Evolutionary conservation across 495 filamentous ascomycete species (phyloP).

Genomic region (Neurospora sp.): DNA sequence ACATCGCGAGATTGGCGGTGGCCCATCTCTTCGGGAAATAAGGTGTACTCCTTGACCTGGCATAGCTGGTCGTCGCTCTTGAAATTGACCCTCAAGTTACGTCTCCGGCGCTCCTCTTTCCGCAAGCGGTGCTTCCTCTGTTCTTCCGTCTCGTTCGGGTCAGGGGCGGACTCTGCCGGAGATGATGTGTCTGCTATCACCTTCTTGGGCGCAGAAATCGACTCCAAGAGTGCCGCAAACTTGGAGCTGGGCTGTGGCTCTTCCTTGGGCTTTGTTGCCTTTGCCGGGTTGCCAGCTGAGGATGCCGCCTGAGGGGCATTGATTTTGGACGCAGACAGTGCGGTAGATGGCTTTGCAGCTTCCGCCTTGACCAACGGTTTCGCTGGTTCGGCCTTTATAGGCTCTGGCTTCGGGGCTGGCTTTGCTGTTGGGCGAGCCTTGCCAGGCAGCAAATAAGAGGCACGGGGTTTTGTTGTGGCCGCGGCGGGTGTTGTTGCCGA

Average conservation of each 20-base stretch:
- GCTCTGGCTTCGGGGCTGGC: constrained; percentile 19
- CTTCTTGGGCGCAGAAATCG: constrained; percentile 53
- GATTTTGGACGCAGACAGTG: constrained; percentile 6
- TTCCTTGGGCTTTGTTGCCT: constrained; percentile 12
- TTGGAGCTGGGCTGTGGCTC: constrained; percentile 20
- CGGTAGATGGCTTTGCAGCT: constrained; percentile 5
- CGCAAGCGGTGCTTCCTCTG: constrained; percentile 62
- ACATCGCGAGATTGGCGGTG: constrained; percentile 60
- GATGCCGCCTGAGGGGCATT: background rate
- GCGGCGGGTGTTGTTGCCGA: constrained; percentile 16
- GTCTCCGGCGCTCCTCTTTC: constrained; percentile 65
- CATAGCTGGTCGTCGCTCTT: constrained; percentile 65
- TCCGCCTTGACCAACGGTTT: background rate
- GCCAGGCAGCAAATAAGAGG: constrained; percentile 22
- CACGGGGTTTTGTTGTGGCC: constrained; percentile 13
- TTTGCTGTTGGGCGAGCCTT: constrained; percentile 24
- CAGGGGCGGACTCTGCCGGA: constrained; percentile 38
- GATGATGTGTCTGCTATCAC: constrained; percentile 24
- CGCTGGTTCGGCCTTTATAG: constrained; percentile 4
- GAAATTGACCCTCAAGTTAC: constrained; percentile 53
- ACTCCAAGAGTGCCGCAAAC: constrained; percentile 46
- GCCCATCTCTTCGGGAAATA: constrained; percentile 71
- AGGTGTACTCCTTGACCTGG: constrained; percentile 61
- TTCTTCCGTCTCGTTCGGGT: constrained; percentile 62
- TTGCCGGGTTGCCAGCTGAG: constrained; percentile 4